A percentile compares a stretch with the other conserved stretches of the same genome.
phyloP scores from a whole-genome alignment of 352 stramenopile species.

The Halophytophthora polymorphica region DNA sequence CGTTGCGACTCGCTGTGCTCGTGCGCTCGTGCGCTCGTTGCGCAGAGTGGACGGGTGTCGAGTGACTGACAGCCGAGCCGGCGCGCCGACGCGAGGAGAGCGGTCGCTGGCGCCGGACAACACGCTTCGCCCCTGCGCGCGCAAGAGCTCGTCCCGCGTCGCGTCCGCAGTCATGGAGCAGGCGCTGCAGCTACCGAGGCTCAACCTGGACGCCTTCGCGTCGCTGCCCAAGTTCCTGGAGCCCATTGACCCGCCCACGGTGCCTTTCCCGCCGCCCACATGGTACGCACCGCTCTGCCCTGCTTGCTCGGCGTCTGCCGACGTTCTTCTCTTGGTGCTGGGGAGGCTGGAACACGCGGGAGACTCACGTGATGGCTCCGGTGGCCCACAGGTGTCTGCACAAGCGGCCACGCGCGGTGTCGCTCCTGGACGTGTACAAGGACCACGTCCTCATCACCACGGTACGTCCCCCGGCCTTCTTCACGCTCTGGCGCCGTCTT shows the following conservation, averaged over 20 bases:
- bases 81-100: slow-evolving; percentile 1
- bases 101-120: background rate
- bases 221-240: slow-evolving; percentile 62
- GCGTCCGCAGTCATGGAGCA: slow-evolving; percentile 33
- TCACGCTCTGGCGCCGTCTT: background rate
- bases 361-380: background rate
- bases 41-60: no score
- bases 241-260: slow-evolving; percentile 58
- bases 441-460: slow-evolving; percentile 75
- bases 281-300: slow-evolving; percentile 35
- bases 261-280: slow-evolving; percentile 57
- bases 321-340: background rate
- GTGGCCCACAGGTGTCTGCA: slow-evolving; percentile 32
- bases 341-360: background rate
- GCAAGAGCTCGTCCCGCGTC: background rate
- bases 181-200: slow-evolving; percentile 59
- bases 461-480: slow-evolving; percentile 24
- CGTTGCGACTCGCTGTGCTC: no score
- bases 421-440: slow-evolving; percentile 80
- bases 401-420: slow-evolving; percentile 52
- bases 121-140: background rate
- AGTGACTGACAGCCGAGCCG: slow-evolving; percentile 12
- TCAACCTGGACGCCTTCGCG: slow-evolving; percentile 56
- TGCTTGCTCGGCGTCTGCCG: background rate
- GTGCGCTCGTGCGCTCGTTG: no score